Evolutionary conservation across 2,329 filamentous ascomycete genomes (phyloP).

Genomic region (Leptosphaerulina australis): DNA sequence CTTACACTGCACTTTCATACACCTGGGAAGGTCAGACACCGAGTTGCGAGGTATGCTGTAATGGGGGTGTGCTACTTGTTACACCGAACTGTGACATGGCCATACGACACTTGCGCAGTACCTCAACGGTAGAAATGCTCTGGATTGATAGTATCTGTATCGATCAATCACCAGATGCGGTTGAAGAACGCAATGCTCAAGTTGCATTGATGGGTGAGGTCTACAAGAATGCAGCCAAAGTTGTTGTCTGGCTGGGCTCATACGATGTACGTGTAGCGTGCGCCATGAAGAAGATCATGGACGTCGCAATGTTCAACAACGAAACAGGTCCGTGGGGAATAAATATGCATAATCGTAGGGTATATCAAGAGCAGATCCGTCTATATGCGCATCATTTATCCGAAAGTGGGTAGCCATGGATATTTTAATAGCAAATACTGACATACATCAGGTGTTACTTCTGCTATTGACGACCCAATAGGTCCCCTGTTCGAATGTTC

Average conservation of each 20-base stretch:
- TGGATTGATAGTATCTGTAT: not conserved
- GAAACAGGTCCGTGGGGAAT: too few species aligned
- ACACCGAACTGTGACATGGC: conserved; percentile 13
- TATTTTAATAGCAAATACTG: not conserved
- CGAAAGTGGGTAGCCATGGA: not conserved
- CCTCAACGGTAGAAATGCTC: too few species aligned
- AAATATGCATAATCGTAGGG: not conserved
- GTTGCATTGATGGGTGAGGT: conserved; percentile 18
- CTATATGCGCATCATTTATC: not conserved
- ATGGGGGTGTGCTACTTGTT: conserved; percentile 1
- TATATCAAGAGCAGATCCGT: not conserved
- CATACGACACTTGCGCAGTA: conserved; percentile 6
- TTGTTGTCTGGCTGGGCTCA: conserved; percentile 17
- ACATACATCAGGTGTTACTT: not conserved
- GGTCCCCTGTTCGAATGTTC: conserved; percentile 3
- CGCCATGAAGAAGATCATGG: conserved; percentile 1
- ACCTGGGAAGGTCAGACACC: conserved; percentile 10
- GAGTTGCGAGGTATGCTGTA: conserved; percentile 3
- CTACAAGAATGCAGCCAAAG: conserved; percentile 11
- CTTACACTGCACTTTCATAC: conserved; percentile 12
- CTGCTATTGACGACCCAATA: not conserved
- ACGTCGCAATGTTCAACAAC: not conserved
- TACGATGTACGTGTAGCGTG: not conserved
- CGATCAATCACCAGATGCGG: not conserved
- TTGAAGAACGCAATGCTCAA: conserved; percentile 11